Evolutionary conservation across 2,329 filamentous ascomycete genomes (phyloP).

Genomic region (Paecilomyces formosus): DNA sequence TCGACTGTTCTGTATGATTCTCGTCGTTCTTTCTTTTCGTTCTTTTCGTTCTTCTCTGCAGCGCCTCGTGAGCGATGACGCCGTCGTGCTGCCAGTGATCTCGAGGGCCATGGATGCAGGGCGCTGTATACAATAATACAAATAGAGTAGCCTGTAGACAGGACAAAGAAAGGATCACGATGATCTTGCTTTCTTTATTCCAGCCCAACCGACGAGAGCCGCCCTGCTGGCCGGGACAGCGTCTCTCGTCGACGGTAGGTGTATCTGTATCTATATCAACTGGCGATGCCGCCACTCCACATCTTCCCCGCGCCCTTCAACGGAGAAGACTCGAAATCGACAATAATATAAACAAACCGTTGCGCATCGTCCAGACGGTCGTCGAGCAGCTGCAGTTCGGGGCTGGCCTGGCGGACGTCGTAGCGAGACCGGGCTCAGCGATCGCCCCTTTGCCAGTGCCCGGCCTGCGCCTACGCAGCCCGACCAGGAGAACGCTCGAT

Average conservation of each 20-base stretch:
- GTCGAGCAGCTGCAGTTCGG: constrained; percentile 5
- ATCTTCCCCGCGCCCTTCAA: constrained; percentile 1
- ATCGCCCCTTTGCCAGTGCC: not conserved
- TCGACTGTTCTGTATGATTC: not conserved
- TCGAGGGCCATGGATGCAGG: not conserved
- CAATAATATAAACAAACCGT: no score
- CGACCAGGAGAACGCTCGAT: constrained; percentile 15
- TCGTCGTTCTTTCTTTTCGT: not conserved
- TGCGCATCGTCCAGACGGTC: constrained; percentile 10
- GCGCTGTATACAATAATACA: not conserved
- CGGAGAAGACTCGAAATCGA: no score
- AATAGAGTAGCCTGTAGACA: not conserved
- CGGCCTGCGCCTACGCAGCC: not conserved
- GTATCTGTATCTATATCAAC: not conserved
- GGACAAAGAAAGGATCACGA: not conserved
- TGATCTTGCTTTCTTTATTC: not conserved
- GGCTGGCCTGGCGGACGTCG: not conserved
- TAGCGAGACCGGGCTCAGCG: not conserved
- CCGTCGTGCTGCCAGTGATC: not conserved
- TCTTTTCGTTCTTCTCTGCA: no score
- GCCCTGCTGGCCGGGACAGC: not conserved
- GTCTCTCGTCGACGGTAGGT: not conserved
- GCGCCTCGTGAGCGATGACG: not conserved
- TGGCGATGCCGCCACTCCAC: not conserved
- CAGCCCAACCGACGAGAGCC: not conserved